Percentiles rank a stretch among this genome's conserved stretches.
Evolutionary conservation across 306 rosid genomes (phyloP).

Genomic region (Inga laurina): DNA sequence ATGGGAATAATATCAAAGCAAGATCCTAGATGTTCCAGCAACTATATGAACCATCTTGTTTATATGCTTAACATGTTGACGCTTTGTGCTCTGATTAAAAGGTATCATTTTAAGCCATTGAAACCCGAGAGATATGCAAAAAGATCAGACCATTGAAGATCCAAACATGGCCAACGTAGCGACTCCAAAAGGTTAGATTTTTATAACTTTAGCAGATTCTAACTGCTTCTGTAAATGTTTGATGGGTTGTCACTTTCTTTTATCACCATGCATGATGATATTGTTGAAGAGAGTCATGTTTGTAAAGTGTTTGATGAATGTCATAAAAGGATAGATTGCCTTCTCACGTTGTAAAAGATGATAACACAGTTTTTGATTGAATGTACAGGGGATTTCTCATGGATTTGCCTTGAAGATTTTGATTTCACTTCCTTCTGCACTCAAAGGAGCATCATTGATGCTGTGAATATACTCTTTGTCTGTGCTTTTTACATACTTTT

Average conservation of each 20-base stretch:
- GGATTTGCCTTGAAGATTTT: slow-evolving; percentile 47
- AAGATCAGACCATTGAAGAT: slow-evolving; percentile 4
- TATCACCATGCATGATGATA: background rate
- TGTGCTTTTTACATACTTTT: slow-evolving; percentile 35
- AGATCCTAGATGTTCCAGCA: background rate
- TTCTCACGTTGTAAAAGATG: background rate
- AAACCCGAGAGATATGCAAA: background rate
- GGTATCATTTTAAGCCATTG: background rate
- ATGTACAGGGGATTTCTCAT: slow-evolving; percentile 44
- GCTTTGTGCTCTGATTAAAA: background rate
- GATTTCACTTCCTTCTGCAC: slow-evolving; percentile 48
- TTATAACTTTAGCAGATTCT: background rate
- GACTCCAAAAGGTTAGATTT: slow-evolving; percentile 1
- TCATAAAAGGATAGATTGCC: background rate
- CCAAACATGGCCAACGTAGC: slow-evolving; percentile 26
- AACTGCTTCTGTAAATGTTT: background rate
- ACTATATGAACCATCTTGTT: background rate
- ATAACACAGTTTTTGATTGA: background rate
- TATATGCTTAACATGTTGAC: background rate
- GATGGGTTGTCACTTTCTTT: background rate
- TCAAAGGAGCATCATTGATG: slow-evolving; percentile 42
- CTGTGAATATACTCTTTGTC: slow-evolving; percentile 44
- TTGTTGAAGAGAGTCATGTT: background rate
- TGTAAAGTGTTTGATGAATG: background rate
- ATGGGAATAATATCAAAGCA: background rate